Evolutionary conservation across 306 rosid genomes (phyloP).

Genomic region (Acacia crassicarpa): DNA sequence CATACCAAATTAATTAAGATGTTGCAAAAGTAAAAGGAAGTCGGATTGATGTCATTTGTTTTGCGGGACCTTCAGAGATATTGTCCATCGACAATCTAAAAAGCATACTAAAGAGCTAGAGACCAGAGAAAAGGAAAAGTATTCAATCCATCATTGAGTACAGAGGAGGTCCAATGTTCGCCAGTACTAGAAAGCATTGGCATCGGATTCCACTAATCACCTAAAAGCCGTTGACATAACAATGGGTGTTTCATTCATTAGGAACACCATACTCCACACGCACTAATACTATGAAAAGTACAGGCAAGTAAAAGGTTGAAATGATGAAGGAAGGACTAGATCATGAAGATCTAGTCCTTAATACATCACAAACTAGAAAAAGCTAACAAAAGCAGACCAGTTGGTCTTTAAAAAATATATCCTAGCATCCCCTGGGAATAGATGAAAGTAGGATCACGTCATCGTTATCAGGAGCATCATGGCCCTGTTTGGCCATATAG

Average conservation of each 20-base stretch:
- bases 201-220: not conserved
- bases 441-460: no score
- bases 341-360: no score
- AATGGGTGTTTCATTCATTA: not conserved
- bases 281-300: no score
- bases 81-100: slow-evolving; percentile 3
- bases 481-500: no score
- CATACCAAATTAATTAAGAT: not conserved
- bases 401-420: no score
- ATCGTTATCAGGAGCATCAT: no score
- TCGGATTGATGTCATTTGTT: not conserved
- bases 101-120: not conserved
- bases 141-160: not conserved
- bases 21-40: not conserved
- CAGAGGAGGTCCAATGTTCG: not conserved
- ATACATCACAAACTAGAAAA: no score
- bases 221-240: not conserved
- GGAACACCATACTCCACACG: no score
- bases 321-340: no score
- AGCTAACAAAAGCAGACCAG: no score
- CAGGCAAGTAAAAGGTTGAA: no score
- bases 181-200: not conserved
- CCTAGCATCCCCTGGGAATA: no score
- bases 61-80: not conserved
- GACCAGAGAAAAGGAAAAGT: not conserved